Conservation (phyloP, 108 stramenopile genomes). For the Cyclotella atomus region DNA sequence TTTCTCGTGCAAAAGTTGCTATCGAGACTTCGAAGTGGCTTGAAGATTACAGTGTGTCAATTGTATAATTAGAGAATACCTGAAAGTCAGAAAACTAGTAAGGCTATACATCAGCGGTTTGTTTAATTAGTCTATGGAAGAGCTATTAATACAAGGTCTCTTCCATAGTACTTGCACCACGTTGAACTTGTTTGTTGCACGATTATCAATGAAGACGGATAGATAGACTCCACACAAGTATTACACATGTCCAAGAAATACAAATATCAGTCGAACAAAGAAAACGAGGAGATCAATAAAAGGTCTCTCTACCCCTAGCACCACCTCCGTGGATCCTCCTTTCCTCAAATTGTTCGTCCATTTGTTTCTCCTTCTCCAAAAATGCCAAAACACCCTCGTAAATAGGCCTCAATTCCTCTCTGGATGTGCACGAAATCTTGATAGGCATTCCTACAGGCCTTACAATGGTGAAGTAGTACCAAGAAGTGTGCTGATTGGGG, state of each 20-base stretch:
- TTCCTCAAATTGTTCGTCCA: slow-evolving; percentile 13
- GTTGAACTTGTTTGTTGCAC: too few species aligned
- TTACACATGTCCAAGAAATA: background rate
- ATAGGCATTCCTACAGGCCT: slow-evolving; percentile 33
- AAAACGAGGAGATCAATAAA: background rate
- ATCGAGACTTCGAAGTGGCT: slow-evolving; percentile 20
- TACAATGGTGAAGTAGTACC: slow-evolving; percentile 39
- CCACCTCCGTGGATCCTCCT: background rate
- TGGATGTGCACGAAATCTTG: slow-evolving; percentile 30
- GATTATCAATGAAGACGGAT: background rate
- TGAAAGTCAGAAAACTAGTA: too few species aligned
- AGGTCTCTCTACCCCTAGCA: background rate
- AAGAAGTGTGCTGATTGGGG: slow-evolving; percentile 13
- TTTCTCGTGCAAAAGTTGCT: slow-evolving; percentile 25
- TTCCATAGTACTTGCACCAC: too few species aligned
- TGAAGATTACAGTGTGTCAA: slow-evolving; percentile 12
- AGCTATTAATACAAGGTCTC: background rate
- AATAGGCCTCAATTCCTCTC: slow-evolving; percentile 36
- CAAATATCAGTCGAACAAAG: background rate
- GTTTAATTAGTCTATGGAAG: too few species aligned
- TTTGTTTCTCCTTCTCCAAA: slow-evolving; percentile 24
- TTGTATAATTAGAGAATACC: slow-evolving; percentile 1
- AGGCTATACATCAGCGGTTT: too few species aligned
- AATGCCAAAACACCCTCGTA: slow-evolving; percentile 21
- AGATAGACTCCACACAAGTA: background rate